Conservation (phyloP, 768 basidiomycete genomes). For the Lentinula boryana region DNA sequence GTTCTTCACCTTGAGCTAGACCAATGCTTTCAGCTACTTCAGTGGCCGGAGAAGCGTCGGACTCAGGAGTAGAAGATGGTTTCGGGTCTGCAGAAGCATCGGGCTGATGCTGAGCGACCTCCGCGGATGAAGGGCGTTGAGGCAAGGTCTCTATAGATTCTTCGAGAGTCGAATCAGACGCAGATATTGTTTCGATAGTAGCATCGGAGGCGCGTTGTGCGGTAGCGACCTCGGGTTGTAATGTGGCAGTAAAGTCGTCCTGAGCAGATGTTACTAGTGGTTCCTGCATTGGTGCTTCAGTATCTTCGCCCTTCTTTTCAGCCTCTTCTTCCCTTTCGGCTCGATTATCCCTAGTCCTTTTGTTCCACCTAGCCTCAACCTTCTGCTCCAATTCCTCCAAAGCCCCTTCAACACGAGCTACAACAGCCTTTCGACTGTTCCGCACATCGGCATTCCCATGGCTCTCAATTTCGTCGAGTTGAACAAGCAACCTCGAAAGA, state of each 20-base stretch:
- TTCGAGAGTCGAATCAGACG: neutral
- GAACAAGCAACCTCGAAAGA: slow-evolving; percentile 46
- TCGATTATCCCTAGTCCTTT: neutral
- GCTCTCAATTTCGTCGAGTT: slow-evolving; percentile 58
- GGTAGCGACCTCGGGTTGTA: neutral
- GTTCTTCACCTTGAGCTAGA: neutral
- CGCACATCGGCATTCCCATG: slow-evolving; percentile 52
- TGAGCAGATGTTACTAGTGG: neutral
- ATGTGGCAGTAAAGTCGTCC: neutral
- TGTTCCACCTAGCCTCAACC: slow-evolving; percentile 35
- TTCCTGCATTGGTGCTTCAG: neutral
- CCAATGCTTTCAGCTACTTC: neutral
- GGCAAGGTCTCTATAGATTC: neutral
- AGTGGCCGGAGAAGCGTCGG: neutral
- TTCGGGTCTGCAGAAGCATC: neutral
- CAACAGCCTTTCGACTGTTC: slow-evolving; percentile 46
- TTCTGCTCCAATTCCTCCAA: slow-evolving; percentile 45
- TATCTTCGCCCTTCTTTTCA: neutral
- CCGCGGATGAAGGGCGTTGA: neutral
- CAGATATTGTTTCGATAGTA: no score
- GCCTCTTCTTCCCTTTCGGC: neutral
- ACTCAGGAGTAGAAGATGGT: neutral
- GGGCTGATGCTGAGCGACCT: neutral
- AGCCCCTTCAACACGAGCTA: slow-evolving; percentile 48
- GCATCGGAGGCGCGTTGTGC: neutral